phyloP scores from a whole-genome alignment of 768 basidiomycete genomes.

The Pleurotus giganteus region DNA sequence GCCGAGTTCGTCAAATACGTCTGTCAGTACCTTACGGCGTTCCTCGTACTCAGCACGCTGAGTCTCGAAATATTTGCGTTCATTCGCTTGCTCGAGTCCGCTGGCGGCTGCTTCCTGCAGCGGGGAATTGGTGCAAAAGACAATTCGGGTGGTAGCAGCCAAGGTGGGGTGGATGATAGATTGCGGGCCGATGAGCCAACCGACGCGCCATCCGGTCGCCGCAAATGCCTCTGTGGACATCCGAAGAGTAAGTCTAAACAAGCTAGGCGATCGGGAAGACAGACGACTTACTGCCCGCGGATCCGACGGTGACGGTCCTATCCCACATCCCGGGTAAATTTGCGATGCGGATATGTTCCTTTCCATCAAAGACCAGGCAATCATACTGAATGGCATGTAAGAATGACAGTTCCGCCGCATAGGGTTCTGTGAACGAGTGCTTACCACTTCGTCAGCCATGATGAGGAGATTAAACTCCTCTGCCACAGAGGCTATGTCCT shows the following conservation, averaged over 20 bases:
- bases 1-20: constrained; percentile 81
- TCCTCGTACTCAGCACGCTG: constrained; percentile 80
- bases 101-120: constrained; percentile 91
- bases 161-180: constrained; percentile 84
- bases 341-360: constrained; percentile 90
- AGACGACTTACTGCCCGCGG: constrained; percentile 79
- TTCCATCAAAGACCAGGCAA: constrained; percentile 82
- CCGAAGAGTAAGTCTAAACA: background rate
- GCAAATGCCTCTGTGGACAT: constrained; percentile 80
- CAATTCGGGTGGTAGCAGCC: constrained; percentile 89
- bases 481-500: constrained; percentile 81
- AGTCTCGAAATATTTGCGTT: constrained; percentile 73
- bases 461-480: constrained; percentile 91
- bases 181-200: constrained; percentile 90
- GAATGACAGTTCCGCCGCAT: constrained; percentile 1
- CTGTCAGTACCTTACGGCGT: constrained; percentile 69
- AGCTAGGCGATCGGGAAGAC: background rate
- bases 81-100: constrained; percentile 78
- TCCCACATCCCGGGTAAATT: constrained; percentile 99
- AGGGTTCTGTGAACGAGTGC: constrained; percentile 20
- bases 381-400: constrained; percentile 65
- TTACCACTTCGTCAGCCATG: constrained; percentile 94
- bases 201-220: constrained; percentile 96
- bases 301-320: constrained; percentile 92
- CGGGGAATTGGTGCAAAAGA: constrained; percentile 94